Conservation (phyloP, 768 basidiomycete species). For the Boletus reticulatus region DNA sequence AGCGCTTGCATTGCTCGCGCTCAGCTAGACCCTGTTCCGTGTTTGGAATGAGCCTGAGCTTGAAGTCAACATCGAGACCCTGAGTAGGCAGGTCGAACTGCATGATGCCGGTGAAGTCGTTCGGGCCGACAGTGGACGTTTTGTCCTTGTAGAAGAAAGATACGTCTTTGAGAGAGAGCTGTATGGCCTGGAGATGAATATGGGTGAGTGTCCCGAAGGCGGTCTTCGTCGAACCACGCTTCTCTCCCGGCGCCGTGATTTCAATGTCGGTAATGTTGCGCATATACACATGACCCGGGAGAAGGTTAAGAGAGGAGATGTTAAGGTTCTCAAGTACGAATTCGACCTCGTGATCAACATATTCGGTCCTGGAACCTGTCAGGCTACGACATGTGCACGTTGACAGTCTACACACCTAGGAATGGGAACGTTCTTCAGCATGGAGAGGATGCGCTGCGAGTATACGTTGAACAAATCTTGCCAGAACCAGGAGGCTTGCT, state of each 20-base stretch:
- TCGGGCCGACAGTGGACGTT: conserved; percentile 47
- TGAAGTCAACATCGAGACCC: conserved; percentile 68
- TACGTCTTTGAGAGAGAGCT: conserved; percentile 59
- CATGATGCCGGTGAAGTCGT: conserved; percentile 60
- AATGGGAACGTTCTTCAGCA: conserved; percentile 63
- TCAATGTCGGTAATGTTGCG: conserved; percentile 68
- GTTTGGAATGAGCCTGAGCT: conserved; percentile 60
- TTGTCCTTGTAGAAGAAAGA: conserved; percentile 78
- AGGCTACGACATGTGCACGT: neutral
- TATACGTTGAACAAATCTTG: conserved; percentile 82
- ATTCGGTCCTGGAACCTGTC: conserved; percentile 54
- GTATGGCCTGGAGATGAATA: conserved; percentile 61
- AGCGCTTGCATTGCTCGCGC: conserved; percentile 46
- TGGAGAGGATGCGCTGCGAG: conserved; percentile 51
- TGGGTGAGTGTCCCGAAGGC: conserved; percentile 64
- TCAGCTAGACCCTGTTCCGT: conserved; percentile 40
- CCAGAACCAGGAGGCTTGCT: conserved; percentile 74
- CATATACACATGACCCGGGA: conserved; percentile 69
- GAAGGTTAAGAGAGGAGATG: conserved; percentile 61
- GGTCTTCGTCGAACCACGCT: conserved; percentile 38
- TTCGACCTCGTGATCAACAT: conserved; percentile 63
- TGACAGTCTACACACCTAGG: conserved; percentile 47
- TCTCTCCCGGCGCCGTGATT: conserved; percentile 41
- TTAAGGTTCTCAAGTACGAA: conserved; percentile 76
- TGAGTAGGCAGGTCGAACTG: conserved; percentile 61